Conservation (phyloP, 768 basidiomycete species). For the Chalciporus sphaerocephalus region DNA sequence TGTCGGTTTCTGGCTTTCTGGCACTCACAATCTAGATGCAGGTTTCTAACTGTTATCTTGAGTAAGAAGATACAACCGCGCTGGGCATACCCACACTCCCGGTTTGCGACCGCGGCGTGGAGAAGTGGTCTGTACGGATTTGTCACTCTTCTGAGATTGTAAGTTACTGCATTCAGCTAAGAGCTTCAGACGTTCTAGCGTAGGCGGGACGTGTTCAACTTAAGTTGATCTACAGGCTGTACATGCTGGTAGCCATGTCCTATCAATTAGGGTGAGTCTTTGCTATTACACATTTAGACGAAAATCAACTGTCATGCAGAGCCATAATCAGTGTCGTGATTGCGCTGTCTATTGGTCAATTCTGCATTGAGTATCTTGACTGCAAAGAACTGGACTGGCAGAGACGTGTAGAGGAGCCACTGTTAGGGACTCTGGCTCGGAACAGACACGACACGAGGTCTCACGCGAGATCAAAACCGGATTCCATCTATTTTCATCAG, state of each 20-base stretch:
- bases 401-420: slow-evolving; percentile 21
- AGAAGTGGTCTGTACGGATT: slow-evolving; percentile 51
- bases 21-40: slow-evolving; percentile 21
- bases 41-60: slow-evolving; percentile 47
- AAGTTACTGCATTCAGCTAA: slow-evolving; percentile 22
- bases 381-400: slow-evolving; percentile 15
- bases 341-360: slow-evolving; percentile 54
- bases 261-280: slow-evolving; percentile 60
- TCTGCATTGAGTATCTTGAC: slow-evolving; percentile 41
- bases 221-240: slow-evolving; percentile 41
- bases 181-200: too few species aligned
- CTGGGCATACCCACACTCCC: slow-evolving; percentile 34
- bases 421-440: slow-evolving; percentile 13
- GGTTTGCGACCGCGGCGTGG: slow-evolving; percentile 48
- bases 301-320: slow-evolving; percentile 13
- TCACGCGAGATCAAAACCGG: slow-evolving; percentile 53
- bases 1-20: not conserved
- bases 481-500: slow-evolving; percentile 60
- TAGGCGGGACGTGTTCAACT: not conserved
- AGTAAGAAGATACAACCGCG: slow-evolving; percentile 49
- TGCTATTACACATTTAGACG: not conserved
- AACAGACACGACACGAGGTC: slow-evolving; percentile 23
- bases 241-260: slow-evolving; percentile 74
- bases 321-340: slow-evolving; percentile 34
- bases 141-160: slow-evolving; percentile 61